Evolutionary conservation across 768 basidiomycete genomes (phyloP).

Genomic region (Psilocybe azurescens): DNA sequence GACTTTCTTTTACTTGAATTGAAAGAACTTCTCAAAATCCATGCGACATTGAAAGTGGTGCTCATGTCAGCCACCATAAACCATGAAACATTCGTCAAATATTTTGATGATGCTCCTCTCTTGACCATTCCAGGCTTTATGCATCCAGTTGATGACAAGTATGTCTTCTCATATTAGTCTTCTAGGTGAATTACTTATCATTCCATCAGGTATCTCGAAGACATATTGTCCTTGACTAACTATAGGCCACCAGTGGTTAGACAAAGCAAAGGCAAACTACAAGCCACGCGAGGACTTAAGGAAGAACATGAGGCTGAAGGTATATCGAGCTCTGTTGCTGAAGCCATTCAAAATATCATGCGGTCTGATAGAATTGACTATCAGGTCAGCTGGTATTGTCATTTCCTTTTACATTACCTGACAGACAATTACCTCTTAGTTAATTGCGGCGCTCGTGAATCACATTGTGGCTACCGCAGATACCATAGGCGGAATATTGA

Average conservation of each 20-base stretch:
- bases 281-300: slow-evolving; percentile 42
- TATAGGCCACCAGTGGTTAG: slow-evolving; percentile 55
- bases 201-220: slow-evolving; percentile 65
- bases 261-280: slow-evolving; percentile 49
- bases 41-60: slow-evolving; percentile 75
- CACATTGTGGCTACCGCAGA: slow-evolving; percentile 59
- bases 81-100: slow-evolving; percentile 80
- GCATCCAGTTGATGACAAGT: slow-evolving; percentile 80
- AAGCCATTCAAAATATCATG: slow-evolving; percentile 63
- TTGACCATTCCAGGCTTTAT: slow-evolving; percentile 85
- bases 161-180: slow-evolving; percentile 26
- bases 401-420: background rate
- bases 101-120: slow-evolving; percentile 83
- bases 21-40: slow-evolving; percentile 69
- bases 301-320: slow-evolving; percentile 56
- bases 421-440: slow-evolving; percentile 35
- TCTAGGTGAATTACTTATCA: slow-evolving; percentile 46
- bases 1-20: slow-evolving; percentile 90
- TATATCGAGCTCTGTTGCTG: slow-evolving; percentile 53
- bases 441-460: slow-evolving; percentile 69
- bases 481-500: slow-evolving; percentile 71
- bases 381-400: slow-evolving; percentile 46
- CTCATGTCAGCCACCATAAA: slow-evolving; percentile 98
- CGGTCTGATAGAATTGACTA: slow-evolving; percentile 75
- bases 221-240: slow-evolving; percentile 61